Percentiles rank a stretch among this genome's conserved stretches.
These are phyloP conservation scores for Rhizophagus prolifer DNA, from an alignment of 192 early-diverging fungal species.

Conservation along the genomic window DNA sequence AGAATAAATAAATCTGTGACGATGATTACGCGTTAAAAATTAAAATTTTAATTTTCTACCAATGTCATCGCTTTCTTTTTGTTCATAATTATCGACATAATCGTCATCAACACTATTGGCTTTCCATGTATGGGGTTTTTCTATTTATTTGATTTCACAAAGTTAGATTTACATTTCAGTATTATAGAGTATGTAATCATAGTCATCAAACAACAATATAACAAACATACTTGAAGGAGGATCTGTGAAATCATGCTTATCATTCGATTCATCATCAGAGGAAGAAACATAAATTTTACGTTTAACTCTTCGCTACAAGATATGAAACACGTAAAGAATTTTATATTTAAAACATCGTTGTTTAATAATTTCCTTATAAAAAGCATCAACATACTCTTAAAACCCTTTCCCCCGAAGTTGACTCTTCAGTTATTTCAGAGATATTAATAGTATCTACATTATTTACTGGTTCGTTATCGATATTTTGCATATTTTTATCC, in stretches of 20 bases:
- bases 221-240: constrained; percentile 12
- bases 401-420: not conserved
- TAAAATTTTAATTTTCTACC: not conserved
- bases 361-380: not conserved
- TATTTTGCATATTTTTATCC: not conserved
- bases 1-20: not conserved
- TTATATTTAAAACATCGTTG: not conserved
- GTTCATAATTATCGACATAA: not conserved
- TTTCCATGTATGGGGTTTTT: not conserved
- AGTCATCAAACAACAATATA: not conserved
- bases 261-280: not conserved
- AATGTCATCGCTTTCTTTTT: not conserved
- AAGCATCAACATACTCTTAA: not conserved
- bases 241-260: not conserved
- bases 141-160: not conserved
- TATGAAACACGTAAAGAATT: not conserved
- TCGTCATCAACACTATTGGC: constrained; percentile 5
- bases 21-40: not conserved
- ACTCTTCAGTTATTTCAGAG: not conserved
- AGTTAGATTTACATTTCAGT: not conserved
- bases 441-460: not conserved
- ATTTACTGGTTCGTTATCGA: not conserved
- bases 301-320: constrained; percentile 6
- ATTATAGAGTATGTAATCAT: not conserved
- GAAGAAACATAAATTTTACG: constrained; percentile 21